Evolutionary conservation across 768 basidiomycete genomes (phyloP), one percentile per base, ranked within the genome.

Genomic region (Gyrodon lividus): DNA sequence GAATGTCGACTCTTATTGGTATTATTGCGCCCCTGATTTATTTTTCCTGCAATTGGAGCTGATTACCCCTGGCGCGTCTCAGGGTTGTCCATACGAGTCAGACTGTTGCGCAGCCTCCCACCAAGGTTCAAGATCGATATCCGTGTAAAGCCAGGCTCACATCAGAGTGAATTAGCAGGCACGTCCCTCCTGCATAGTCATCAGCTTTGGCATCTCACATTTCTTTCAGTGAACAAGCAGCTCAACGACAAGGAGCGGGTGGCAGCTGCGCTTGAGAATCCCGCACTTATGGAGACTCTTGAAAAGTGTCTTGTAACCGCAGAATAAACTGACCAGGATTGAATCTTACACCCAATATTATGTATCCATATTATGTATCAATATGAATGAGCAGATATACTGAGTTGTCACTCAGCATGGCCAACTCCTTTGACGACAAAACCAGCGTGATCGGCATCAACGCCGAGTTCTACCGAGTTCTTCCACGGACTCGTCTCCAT

Each of bases 161-260:
- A 99, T 73, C 92, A 98, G 68, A 95, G 92, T 66, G 96, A 98
- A 66, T 77, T 85, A 50, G 86, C 93, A 46, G 84, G 93, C 92
- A 52, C 31, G 84, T 71, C 33, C 40, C 7, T 33, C 26, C 30
- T 42, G 20, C 23, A 35, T 8, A 22, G 14, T 30, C 7, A 9
- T 8, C 19, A n/a, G 23, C 33, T 28, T 50, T 30, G 6, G 4
- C n/a, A 20, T 16, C 24, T 42, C 22, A 13, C 2, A 9, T 46
- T 34, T 6, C 12, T 6, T 22, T 43, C 57, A 96, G 97, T 99
- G 10, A 99, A 98, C 72, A 98, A 98, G 68, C 97, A 99, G 63
- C 77, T 99, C 30, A 99, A 99, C 62, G 97, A 99, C 73, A 99
- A 99, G 70, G 97, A 99, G 71, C 80, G 97, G 35, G 97, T 98